phyloP scores from a whole-genome alignment of 2,329 filamentous ascomycete genomes.

The Colletotrichum sansevieriae region DNA sequence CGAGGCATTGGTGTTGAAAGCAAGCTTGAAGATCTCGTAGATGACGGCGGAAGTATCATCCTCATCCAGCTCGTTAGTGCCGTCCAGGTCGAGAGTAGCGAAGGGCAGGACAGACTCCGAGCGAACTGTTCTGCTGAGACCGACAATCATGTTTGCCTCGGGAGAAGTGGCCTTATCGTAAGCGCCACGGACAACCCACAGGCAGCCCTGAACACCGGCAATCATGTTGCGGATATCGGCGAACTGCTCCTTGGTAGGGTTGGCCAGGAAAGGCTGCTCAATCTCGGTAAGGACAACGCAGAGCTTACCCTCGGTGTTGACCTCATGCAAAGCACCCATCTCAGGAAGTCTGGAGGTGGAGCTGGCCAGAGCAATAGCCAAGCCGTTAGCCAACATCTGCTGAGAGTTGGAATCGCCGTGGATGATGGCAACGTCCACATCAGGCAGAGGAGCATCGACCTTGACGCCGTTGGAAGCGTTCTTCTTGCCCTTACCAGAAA shows the following conservation, averaged over 20 bases:
- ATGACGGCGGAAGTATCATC: slow-evolving; percentile 51
- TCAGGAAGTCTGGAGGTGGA: slow-evolving; percentile 41
- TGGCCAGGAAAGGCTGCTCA: slow-evolving; percentile 57
- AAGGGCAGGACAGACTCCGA: slow-evolving; percentile 60
- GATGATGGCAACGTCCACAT: slow-evolving; percentile 42
- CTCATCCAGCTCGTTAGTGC: slow-evolving; percentile 48
- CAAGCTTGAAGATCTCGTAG: slow-evolving; percentile 52
- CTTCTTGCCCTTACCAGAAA: slow-evolving; percentile 36
- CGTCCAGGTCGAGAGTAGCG: slow-evolving; percentile 61
- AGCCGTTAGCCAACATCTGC: slow-evolving; percentile 38
- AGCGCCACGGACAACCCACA: slow-evolving; percentile 58
- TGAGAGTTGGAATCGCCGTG: slow-evolving; percentile 42
- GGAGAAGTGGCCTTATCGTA: slow-evolving; percentile 53
- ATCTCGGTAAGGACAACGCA: slow-evolving; percentile 61
- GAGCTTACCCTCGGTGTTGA: slow-evolving; percentile 44
- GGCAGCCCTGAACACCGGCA: slow-evolving; percentile 50
- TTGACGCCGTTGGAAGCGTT: slow-evolving; percentile 24
- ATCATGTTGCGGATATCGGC: slow-evolving; percentile 52
- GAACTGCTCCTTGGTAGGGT: slow-evolving; percentile 55
- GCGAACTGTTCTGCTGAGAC: slow-evolving; percentile 59
- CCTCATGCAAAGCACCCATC: slow-evolving; percentile 45
- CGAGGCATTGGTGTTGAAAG: slow-evolving; percentile 50
- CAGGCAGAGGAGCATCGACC: slow-evolving; percentile 35
- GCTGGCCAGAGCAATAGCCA: slow-evolving; percentile 37
- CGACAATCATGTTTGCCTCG: slow-evolving; percentile 59